Evolutionary conservation across 352 stramenopile species (phyloP).

Genomic region (Peronospora destructor): DNA sequence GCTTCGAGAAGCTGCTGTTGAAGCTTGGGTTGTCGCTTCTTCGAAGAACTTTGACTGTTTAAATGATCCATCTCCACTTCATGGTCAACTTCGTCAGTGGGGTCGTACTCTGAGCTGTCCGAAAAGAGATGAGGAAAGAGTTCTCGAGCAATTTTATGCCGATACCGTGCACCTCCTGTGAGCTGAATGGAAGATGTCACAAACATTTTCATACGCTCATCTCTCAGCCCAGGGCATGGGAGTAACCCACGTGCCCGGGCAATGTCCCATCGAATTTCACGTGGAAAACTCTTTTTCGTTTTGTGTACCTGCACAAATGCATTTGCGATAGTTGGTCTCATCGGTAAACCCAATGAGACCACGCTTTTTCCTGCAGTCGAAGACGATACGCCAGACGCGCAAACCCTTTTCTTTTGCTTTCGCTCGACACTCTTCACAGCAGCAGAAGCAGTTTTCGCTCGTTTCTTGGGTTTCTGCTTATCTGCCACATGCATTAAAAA

Average conservation of each 20-base stretch:
- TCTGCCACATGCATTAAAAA: constrained; percentile 56
- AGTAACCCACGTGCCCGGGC: constrained; percentile 33
- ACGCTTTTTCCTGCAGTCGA: constrained; percentile 4
- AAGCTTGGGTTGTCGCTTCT: constrained; percentile 24
- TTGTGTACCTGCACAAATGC: constrained; percentile 19
- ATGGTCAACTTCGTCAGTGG: constrained; percentile 2
- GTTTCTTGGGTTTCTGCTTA: constrained; percentile 40
- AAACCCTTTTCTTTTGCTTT: constrained; percentile 19
- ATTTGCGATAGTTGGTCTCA: constrained; percentile 13
- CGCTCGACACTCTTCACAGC: constrained; percentile 1
- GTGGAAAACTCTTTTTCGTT: constrained; percentile 42
- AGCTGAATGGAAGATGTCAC: constrained; percentile 51
- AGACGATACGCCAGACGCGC: neutral
- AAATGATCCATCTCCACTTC: constrained; percentile 4
- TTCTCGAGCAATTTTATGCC: constrained; percentile 61
- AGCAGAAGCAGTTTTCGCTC: constrained; percentile 10
- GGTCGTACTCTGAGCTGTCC: constrained; percentile 13
- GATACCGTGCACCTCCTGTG: constrained; percentile 54
- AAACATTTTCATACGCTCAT: constrained; percentile 46
- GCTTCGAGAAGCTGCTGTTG: constrained; percentile 37
- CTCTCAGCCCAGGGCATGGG: constrained; percentile 61
- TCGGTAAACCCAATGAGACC: constrained; percentile 6
- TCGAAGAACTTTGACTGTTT: neutral
- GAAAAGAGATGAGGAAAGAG: constrained; percentile 60
- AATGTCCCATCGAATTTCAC: constrained; percentile 52